Conservation (phyloP, 371 early-diverging fungal species). For the Funneliformis caledonium region DNA sequence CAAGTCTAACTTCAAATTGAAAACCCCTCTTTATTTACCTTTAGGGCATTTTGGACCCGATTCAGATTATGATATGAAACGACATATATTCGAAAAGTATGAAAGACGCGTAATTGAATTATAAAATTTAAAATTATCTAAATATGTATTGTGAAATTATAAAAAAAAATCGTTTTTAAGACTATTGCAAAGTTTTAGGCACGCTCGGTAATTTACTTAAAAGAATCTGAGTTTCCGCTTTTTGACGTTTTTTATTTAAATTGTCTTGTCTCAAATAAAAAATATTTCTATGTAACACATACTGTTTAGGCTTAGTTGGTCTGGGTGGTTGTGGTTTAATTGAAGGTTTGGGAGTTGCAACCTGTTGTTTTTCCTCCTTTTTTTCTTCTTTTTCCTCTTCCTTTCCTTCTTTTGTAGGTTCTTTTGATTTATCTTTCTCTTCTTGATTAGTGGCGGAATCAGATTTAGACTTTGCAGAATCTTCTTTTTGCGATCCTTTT, state of each 20-base stretch:
- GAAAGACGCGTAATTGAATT: not conserved
- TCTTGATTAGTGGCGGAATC: slow-evolving; percentile 25
- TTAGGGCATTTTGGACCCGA: slow-evolving; percentile 42
- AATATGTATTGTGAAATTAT: not conserved
- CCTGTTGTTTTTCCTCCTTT: slow-evolving; percentile 12
- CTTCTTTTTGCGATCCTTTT: slow-evolving; percentile 15
- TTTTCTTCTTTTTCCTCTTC: slow-evolving; percentile 24
- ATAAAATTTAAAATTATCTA: too few relatives aligned
- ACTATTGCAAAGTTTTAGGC: slow-evolving; percentile 45
- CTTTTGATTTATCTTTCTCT: slow-evolving; percentile 25
- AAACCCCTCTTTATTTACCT: not conserved
- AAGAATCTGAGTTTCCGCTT: slow-evolving; percentile 49
- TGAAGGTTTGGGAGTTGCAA: slow-evolving; percentile 20
- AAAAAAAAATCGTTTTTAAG: not conserved
- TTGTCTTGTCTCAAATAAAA: slow-evolving; percentile 58
- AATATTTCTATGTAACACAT: slow-evolving; percentile 57
- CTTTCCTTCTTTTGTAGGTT: slow-evolving; percentile 20
- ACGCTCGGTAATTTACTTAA: slow-evolving; percentile 56
- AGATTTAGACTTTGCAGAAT: not conserved
- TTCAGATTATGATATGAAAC: slow-evolving; percentile 50
- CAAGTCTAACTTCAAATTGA: too few relatives aligned
- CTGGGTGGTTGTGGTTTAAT: slow-evolving; percentile 39
- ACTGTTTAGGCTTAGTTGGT: slow-evolving; percentile 44
- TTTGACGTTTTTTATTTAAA: slow-evolving; percentile 46
- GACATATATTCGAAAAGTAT: slow-evolving; percentile 40